Evolutionary conservation across 2,329 filamentous ascomycete species (phyloP).

Genomic region (Phialophora tarda): DNA sequence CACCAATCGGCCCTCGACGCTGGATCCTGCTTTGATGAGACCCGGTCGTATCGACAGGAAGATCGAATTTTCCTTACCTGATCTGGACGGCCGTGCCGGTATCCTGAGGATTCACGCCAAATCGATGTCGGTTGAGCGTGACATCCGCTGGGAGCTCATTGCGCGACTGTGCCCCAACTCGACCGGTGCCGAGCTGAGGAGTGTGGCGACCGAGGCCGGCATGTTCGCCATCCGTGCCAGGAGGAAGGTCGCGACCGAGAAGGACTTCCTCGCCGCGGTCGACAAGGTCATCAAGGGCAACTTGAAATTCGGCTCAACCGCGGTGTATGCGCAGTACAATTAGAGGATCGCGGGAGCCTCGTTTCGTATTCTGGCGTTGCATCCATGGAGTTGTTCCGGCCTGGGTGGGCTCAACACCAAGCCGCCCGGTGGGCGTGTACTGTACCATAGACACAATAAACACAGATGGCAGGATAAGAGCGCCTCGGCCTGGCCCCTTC

Average conservation of each 20-base stretch:
- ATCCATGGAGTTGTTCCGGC: constrained; percentile 25
- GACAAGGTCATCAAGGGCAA: constrained; percentile 82
- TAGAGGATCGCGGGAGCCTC: constrained; percentile 55
- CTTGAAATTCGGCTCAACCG: constrained; percentile 97
- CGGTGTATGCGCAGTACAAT: constrained; percentile 91
- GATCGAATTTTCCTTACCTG: constrained; percentile 97
- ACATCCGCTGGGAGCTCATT: constrained; percentile 98
- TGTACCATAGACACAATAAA: constrained; percentile 7
- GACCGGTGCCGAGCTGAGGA: constrained; percentile 92
- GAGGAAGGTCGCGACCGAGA: constrained; percentile 97
- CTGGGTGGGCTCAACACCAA: constrained; percentile 3
- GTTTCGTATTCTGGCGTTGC: constrained; percentile 23
- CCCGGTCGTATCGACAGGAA: constrained; percentile 84
- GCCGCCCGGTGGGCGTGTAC: neutral
- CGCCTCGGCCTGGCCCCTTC: neutral
- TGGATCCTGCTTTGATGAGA: constrained; percentile 96
- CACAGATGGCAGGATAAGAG: neutral
- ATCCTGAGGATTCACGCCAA: constrained; percentile 76
- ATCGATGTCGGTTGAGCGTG: constrained; percentile 94
- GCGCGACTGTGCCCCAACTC: constrained; percentile 96
- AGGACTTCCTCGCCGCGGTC: constrained; percentile 96
- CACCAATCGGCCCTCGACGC: constrained; percentile 91
- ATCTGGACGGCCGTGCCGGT: constrained; percentile 95
- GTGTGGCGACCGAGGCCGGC: constrained; percentile 95
- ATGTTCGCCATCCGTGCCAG: constrained; percentile 94